Percentiles rank a stretch among this genome's conserved stretches.
Conservation (phyloP, 805 yeast species). For the Metschnikowia aberdeeniae region DNA sequence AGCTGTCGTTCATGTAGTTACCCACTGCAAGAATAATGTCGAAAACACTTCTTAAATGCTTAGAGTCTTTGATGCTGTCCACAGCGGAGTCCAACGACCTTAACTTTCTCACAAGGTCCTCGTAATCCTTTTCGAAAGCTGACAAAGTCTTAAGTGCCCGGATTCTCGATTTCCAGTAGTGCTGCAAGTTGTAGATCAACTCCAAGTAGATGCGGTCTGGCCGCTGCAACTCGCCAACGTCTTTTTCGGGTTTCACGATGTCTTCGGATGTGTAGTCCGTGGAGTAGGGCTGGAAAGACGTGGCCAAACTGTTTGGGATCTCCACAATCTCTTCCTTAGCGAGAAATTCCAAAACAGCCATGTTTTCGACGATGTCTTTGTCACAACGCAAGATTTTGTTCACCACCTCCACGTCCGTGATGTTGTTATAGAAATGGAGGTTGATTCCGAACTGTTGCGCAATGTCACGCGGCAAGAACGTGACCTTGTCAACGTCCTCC, state of each 20-base stretch:
- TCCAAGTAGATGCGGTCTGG: constrained; percentile 84
- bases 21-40: constrained; percentile 70
- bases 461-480: constrained; percentile 66
- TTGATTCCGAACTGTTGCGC: constrained; percentile 96
- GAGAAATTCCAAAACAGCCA: constrained; percentile 80
- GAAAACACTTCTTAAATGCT: constrained; percentile 53
- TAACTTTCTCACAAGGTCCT: constrained; percentile 63
- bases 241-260: constrained; percentile 47
- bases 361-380: constrained; percentile 59
- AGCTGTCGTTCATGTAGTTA: constrained; percentile 71
- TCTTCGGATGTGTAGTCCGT: constrained; percentile 54
- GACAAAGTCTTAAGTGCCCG: constrained; percentile 71
- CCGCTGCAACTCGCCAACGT: constrained; percentile 73
- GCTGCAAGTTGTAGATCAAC: constrained; percentile 74
- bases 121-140: constrained; percentile 73
- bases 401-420: constrained; percentile 64
- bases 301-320: constrained; percentile 63
- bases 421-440: constrained; percentile 66
- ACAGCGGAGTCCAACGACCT: constrained; percentile 59
- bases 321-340: constrained; percentile 72
- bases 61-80: constrained; percentile 48
- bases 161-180: constrained; percentile 91
- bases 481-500: constrained; percentile 43
- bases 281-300: constrained; percentile 77
- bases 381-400: constrained; percentile 73